Evolutionary conservation across 768 basidiomycete species (phyloP), one percentile per base, ranked within the genome.

Genomic region (Lactarius psammicola): DNA sequence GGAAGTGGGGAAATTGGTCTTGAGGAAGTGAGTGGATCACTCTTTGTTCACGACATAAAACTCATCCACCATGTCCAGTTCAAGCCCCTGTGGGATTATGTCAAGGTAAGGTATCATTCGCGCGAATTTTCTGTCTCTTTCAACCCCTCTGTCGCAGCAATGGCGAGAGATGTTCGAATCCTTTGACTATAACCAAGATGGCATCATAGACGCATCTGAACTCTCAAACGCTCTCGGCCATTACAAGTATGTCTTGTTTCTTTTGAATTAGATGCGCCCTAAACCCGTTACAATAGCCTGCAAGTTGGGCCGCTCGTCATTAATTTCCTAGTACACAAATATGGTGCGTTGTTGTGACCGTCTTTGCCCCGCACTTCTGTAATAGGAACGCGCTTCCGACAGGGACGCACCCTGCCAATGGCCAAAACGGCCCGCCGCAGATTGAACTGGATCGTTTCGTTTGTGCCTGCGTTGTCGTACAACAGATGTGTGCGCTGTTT

Each of bases 361-460:
- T 26, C 34, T 18, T n/a, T 36, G 9, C 23, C 34, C 31, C n/a
- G 18, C 18, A 11, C 23, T 23, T 17, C 13, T 7, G 20, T 34
- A 1, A 38, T 33, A 15, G 13, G 23, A 18, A 38, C 34, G 23
- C 13, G 6, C 28, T 23, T 13, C 30, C 15, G 18, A 62, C 36
- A 62, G 60, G 60, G 11, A 62, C 36, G 5, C 23, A 15, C 2
- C 34, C 54, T 17, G 1, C 54, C 15, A 26, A 34, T 11, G n/a
- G 4, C 60, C 18, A 54, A n/a, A 34, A 23, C 3, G 11, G 28
- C 10, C 18, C 36, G 1, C 60, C 53, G 18, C 51, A 55, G 26
- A 62, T 62, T 11, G 53, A 62, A 38, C 38, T 62, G 28, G 60
- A 62, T 31, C 60, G 60, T 10, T 62, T 62, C 15, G 60, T 62